Conservation (phyloP, 2,329 filamentous ascomycete genomes). For the Purpureocillium takamizusanense region DNA sequence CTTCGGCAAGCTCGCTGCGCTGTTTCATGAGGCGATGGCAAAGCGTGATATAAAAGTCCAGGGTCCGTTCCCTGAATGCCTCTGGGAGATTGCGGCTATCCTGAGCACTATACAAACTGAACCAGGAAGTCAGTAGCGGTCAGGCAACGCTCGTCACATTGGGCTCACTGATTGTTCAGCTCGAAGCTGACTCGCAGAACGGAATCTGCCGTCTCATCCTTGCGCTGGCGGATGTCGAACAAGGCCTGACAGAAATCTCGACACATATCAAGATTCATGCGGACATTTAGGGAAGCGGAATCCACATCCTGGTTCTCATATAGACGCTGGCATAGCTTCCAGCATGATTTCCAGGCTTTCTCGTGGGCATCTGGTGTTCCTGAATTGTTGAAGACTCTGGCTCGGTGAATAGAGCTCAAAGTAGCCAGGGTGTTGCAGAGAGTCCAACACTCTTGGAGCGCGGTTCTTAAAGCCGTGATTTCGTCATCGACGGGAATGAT, state of each 20-base stretch:
- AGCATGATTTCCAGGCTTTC: conserved; percentile 87
- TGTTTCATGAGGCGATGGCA: conserved; percentile 97
- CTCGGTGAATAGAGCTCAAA: conserved; percentile 74
- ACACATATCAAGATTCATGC: conserved; percentile 74
- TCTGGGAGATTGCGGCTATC: conserved; percentile 71
- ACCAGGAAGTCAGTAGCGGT: neutral
- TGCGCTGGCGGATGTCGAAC: conserved; percentile 74
- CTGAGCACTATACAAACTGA: conserved; percentile 77
- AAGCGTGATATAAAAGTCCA: conserved; percentile 90
- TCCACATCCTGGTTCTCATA: conserved; percentile 74
- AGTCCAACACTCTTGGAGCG: conserved; percentile 85
- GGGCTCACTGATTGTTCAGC: conserved; percentile 73
- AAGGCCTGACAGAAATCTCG: conserved; percentile 86
- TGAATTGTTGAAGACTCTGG: conserved; percentile 68
- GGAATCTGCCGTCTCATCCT: conserved; percentile 74
- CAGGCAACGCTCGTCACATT: neutral
- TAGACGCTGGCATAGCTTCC: conserved; percentile 82
- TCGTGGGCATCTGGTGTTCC: conserved; percentile 71
- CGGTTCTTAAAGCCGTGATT: conserved; percentile 59
- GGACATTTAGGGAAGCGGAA: conserved; percentile 55
- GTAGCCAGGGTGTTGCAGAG: conserved; percentile 84
- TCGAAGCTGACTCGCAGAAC: conserved; percentile 89
- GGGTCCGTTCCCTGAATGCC: conserved; percentile 76
- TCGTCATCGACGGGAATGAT: conserved; percentile 45
- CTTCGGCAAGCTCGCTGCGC: conserved; percentile 64